Percentiles rank a stretch among this genome's conserved stretches.
Conservation (phyloP, 2,329 filamentous ascomycete genomes). For the Talaromyces sp. region DNA sequence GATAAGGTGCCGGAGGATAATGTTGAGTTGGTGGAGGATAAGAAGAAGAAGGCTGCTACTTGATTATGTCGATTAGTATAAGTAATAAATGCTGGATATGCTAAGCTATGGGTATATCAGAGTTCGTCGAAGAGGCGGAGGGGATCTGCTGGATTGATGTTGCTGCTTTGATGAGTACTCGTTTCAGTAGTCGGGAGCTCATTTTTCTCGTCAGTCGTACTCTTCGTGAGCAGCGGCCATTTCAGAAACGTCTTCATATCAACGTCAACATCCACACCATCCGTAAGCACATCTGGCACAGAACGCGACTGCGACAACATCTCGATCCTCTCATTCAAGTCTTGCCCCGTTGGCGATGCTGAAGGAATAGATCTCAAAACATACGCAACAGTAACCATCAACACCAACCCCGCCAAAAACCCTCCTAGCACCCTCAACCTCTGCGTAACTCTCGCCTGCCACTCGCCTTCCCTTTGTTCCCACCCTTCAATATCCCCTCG, state of each 20-base stretch:
- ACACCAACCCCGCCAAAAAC: slow-evolving; percentile 24
- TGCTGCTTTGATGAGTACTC: background rate
- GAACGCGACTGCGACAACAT: background rate
- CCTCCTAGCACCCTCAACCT: slow-evolving; percentile 41
- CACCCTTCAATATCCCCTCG: slow-evolving; percentile 40
- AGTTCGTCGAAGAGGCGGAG: slow-evolving; percentile 17
- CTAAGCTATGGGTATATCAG: slow-evolving; percentile 2
- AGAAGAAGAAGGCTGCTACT: slow-evolving; percentile 63
- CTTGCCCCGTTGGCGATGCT: slow-evolving; percentile 1
- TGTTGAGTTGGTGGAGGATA: slow-evolving; percentile 90
- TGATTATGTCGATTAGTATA: slow-evolving; percentile 2
- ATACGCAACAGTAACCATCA: slow-evolving; percentile 31
- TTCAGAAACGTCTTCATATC: background rate
- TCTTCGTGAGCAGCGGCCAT: background rate
- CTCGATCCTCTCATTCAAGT: slow-evolving; percentile 5
- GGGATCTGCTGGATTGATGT: background rate
- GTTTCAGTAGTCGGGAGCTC: background rate
- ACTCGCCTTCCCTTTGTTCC: slow-evolving; percentile 43
- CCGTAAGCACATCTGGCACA: background rate
- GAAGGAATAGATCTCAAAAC: slow-evolving; percentile 20
- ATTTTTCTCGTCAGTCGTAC: background rate
- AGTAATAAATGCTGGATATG: background rate
- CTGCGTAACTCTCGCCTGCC: slow-evolving; percentile 38
- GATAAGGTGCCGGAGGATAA: slow-evolving; percentile 91
- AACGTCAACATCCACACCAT: background rate